Evolutionary conservation across 306 rosid genomes (phyloP).

Genomic region (Casuarina cunninghamiana): DNA sequence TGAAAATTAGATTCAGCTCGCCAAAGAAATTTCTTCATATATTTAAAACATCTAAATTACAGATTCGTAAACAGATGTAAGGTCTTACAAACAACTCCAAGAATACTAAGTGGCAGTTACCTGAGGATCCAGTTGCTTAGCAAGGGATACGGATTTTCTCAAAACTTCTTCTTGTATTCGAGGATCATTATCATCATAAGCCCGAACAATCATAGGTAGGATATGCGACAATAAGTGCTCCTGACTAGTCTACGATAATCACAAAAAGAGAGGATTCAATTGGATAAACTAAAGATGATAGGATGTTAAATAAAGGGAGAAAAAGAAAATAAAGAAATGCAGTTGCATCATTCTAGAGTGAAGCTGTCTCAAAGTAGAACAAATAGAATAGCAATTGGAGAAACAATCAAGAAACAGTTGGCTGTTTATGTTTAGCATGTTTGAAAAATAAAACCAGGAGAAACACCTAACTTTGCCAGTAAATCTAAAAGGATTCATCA

Average conservation of each 20-base stretch:
- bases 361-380: not conserved
- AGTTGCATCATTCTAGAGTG: not conserved
- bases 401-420: not conserved
- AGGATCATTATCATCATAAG: conserved; percentile 88
- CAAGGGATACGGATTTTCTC: conserved; percentile 72
- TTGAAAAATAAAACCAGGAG: not conserved
- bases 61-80: not conserved
- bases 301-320: not conserved
- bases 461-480: conserved; percentile 4
- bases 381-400: not conserved
- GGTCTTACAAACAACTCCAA: not conserved
- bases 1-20: not conserved
- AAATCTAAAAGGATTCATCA: not conserved
- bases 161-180: conserved; percentile 97
- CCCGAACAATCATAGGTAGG: conserved; percentile 94
- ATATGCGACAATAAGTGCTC: conserved; percentile 78
- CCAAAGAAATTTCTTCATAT: no score
- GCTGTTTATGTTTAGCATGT: not conserved
- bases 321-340: not conserved
- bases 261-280: conserved; percentile 20
- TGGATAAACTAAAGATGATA: not conserved
- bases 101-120: conserved; percentile 46
- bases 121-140: conserved; percentile 84
- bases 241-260: conserved; percentile 66
- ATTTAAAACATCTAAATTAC: not conserved